Conservation (phyloP, 1,284 basidiomycete species). For the Ceratobasidium sp. region DNA sequence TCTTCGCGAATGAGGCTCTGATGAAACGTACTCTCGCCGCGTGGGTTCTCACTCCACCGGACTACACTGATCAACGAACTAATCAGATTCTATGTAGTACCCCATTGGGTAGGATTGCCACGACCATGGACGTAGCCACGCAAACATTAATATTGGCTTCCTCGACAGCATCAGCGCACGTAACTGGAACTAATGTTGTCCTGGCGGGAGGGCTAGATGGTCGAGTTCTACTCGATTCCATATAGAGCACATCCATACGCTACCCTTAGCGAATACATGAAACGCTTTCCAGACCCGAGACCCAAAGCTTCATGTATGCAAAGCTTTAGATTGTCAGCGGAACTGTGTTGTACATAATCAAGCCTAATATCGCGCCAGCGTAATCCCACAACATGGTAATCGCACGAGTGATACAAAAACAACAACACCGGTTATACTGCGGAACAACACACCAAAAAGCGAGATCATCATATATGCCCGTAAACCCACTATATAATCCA, state of each 20-base stretch:
- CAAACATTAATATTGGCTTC: conserved; percentile 51
- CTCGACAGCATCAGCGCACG: conserved; percentile 51
- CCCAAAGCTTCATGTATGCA: too few species aligned
- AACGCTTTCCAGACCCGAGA: too few species aligned
- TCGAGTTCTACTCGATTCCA: conserved; percentile 35
- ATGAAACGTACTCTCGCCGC: conserved; percentile 49
- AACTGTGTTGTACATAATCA: too few species aligned
- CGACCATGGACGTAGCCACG: conserved; percentile 51
- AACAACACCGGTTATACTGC: too few species aligned
- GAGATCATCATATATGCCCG: too few species aligned
- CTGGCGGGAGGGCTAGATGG: conserved; percentile 55
- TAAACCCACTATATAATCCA: neutral
- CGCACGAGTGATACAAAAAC: too few species aligned
- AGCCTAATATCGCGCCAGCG: too few species aligned
- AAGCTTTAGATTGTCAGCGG: too few species aligned
- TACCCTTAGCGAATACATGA: too few species aligned
- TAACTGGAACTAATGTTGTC: conserved; percentile 52
- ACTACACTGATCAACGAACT: neutral
- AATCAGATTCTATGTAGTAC: conserved; percentile 45
- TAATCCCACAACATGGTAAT: too few species aligned
- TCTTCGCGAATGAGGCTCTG: conserved; percentile 48
- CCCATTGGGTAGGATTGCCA: conserved; percentile 53
- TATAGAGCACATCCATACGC: too few species aligned
- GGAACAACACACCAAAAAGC: too few species aligned
- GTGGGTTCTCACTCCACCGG: conserved; percentile 43